Base-by-base conservation (phyloP, 2,329 filamentous ascomycete genomes). In the Fusarium xyrophilum region DNA sequence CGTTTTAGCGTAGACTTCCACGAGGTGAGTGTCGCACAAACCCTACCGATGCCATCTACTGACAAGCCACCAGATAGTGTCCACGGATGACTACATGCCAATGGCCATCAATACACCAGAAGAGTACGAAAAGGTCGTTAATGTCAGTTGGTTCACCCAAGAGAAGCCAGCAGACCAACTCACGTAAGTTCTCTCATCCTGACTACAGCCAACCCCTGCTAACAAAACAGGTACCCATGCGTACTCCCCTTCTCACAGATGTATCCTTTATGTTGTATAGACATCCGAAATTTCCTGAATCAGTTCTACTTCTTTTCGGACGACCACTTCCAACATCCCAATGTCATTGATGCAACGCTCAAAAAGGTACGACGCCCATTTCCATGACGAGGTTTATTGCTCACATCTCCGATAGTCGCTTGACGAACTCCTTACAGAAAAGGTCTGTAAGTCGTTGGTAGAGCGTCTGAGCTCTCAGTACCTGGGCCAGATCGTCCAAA, bases 51-150 rank as follows among this genome's bases (percentile, higher is more conserved):
- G 11, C 13, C 11, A 6, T 21, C 23, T 50, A 10, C 68, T 71
- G 17, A 74, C 38, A 19, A 19, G 12, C 19, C 27, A 48, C 38
- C 76, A 88, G 85, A 90, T 90, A 73, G 88, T 90, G 19, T 89
- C 92, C n/a, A 97, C 93, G 2, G 96, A 99, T 77, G 96, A 99
- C 79, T 99, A 99, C 79, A 99, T 99, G 95, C 96, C 96, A 5
- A 98, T 99, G 96, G 92, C 93, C 3, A 97, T 98, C 77, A 93
- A 93, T 74, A 93, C 91, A 23, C 80, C 86, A 19, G 94, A 97
- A 73, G 94, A 98, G 75, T 98, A 97, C 76, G 93, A 96, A 74
- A 97, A 97, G 75, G 95, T 99, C 36, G 88, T 97, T 68, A 96
- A 93, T 65, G 93, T 98, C 63, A 97, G 92, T 80, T 99, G 95